These are phyloP conservation scores for Ensete glaucum DNA, from an alignment of 176 grass and related monocot genomes.

Conservation along the genomic window DNA sequence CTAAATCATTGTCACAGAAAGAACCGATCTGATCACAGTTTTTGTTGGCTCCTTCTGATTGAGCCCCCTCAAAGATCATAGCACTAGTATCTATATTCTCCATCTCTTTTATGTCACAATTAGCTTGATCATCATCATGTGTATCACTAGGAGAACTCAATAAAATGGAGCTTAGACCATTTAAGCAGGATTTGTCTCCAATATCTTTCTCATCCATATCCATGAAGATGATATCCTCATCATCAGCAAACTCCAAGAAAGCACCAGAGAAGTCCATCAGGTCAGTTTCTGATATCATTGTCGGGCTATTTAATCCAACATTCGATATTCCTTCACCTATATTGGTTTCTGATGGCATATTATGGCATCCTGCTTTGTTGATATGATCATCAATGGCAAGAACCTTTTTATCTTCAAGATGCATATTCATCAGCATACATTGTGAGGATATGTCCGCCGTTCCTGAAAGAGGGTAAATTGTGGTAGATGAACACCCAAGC, in stretches of 20 bases:
- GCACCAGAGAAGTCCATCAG: slow-evolving; percentile 52
- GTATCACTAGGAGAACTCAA: slow-evolving; percentile 46
- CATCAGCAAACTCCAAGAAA: slow-evolving; percentile 34
- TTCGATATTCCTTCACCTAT: slow-evolving; percentile 29
- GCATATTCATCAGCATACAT: slow-evolving; percentile 22
- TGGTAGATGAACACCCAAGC: slow-evolving; percentile 34
- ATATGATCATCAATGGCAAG: slow-evolving; percentile 26
- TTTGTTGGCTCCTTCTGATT: slow-evolving; percentile 26
- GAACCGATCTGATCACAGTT: slow-evolving; percentile 33
- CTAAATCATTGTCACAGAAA: slow-evolving; percentile 20
- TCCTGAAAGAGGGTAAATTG: slow-evolving; percentile 33
- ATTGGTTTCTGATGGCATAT: slow-evolving; percentile 29
- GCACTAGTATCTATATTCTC: slow-evolving; percentile 14
- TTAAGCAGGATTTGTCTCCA: not conserved
- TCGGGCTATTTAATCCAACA: slow-evolving; percentile 29
- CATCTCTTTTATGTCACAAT: slow-evolving; percentile 28
- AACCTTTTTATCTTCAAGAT: slow-evolving; percentile 6
- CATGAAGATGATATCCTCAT: slow-evolving; percentile 48
- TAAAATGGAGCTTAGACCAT: slow-evolving; percentile 24
- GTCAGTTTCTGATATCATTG: slow-evolving; percentile 34
- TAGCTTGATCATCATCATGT: slow-evolving; percentile 27
- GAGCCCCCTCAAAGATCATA: slow-evolving; percentile 22
- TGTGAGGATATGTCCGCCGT: slow-evolving; percentile 19
- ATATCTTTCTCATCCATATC: slow-evolving; percentile 34
- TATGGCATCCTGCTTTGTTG: slow-evolving; percentile 24